These are phyloP conservation scores for Cicer arietinum DNA, from an alignment of 306 rosid genomes.

Conservation along the genomic window DNA sequence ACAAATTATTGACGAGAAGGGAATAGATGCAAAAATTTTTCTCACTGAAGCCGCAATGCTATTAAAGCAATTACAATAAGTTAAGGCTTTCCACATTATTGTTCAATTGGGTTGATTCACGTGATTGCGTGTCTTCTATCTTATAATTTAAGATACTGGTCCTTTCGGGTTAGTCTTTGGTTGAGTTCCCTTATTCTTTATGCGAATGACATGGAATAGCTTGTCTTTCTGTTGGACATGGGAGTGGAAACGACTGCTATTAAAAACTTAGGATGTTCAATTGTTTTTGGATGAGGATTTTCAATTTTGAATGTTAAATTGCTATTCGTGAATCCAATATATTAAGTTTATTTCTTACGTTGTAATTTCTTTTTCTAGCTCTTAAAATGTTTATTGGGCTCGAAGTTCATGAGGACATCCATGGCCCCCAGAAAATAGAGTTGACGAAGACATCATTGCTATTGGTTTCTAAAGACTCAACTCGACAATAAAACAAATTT, in stretches of 20 bases:
- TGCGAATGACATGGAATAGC: conserved; percentile 20
- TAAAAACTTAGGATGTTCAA: background rate
- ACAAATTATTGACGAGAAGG: conserved; percentile 39
- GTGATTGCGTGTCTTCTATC: conserved; percentile 29
- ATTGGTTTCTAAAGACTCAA: too few species aligned
- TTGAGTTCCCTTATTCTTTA: conserved; percentile 27
- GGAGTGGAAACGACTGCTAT: background rate
- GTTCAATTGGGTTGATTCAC: conserved; percentile 35
- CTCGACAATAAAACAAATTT: too few species aligned
- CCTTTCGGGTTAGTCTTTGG: conserved; percentile 8
- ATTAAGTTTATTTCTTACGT: background rate
- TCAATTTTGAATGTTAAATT: background rate
- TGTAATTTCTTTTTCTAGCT: background rate
- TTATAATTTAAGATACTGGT: conserved; percentile 12
- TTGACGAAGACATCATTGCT: too few species aligned
- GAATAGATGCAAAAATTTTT: conserved; percentile 40
- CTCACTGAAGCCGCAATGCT: conserved; percentile 39
- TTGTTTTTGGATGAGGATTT: background rate
- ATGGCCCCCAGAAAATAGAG: too few species aligned
- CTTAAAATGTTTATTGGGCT: too few species aligned
- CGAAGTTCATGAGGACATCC: too few species aligned
- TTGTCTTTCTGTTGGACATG: conserved; percentile 17
- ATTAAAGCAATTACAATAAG: conserved; percentile 53
- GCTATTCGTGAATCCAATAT: background rate
- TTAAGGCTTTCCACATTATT: conserved; percentile 32